Conservation (phyloP, 2,329 filamentous ascomycete genomes). For the Thermoascus crustaceus region DNA sequence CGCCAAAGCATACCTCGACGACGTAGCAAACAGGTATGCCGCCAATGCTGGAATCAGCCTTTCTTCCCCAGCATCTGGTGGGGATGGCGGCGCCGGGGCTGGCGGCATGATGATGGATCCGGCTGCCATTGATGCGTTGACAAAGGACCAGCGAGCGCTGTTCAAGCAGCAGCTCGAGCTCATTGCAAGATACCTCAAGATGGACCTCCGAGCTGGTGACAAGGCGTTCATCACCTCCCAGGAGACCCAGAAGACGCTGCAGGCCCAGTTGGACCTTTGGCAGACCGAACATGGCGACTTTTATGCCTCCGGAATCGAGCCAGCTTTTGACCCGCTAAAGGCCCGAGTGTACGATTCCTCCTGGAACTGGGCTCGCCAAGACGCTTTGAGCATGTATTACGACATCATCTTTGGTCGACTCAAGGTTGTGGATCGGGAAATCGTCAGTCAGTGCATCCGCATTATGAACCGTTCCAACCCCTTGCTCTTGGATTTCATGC, state of each 20-base stretch:
- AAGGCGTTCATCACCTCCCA: conserved; percentile 81
- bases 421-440: conserved; percentile 88
- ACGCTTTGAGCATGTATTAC: conserved; percentile 97
- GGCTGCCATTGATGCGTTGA: conserved; percentile 89
- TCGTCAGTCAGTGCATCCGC: conserved; percentile 95
- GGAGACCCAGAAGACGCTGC: conserved; percentile 77
- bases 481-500: conserved; percentile 94
- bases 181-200: conserved; percentile 90
- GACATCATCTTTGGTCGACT: conserved; percentile 97
- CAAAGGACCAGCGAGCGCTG: conserved; percentile 88
- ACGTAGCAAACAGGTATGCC: conserved; percentile 83
- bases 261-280: conserved; percentile 92
- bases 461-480: conserved; percentile 99
- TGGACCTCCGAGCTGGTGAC: conserved; percentile 93
- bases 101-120: conserved; percentile 99
- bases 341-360: conserved; percentile 95
- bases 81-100: conserved; percentile 61
- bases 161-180: conserved; percentile 99
- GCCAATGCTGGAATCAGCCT: conserved; percentile 73
- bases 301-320: conserved; percentile 90
- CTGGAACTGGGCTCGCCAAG: conserved; percentile 98
- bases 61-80: conserved; percentile 61
- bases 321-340: conserved; percentile 86
- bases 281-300: conserved; percentile 91
- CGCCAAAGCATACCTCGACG: conserved; percentile 86